These are phyloP conservation scores for Mycena epipterygia DNA, from an alignment of 768 basidiomycete species.

Conservation along the genomic window DNA sequence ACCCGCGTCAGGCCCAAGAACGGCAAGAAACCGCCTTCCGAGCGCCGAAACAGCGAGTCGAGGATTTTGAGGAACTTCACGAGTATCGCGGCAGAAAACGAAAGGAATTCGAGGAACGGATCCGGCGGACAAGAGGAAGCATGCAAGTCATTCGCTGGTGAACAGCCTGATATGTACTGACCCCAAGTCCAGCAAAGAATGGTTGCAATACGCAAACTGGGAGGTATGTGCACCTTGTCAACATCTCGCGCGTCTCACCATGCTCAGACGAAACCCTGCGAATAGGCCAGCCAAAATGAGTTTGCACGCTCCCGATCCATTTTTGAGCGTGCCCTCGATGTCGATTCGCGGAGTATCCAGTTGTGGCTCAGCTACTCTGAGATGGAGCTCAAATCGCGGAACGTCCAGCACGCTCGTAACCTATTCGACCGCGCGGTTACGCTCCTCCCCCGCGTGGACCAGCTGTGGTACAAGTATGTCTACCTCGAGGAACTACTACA, in stretches of 20 bases:
- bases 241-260: conserved; percentile 1
- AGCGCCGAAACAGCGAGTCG: conserved; percentile 94
- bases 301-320: conserved; percentile 95
- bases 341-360: conserved; percentile 90
- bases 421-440: conserved; percentile 98
- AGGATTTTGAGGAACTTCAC: conserved; percentile 92
- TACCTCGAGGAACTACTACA: conserved; percentile 97
- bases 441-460: conserved; percentile 94
- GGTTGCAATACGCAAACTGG: conserved; percentile 90
- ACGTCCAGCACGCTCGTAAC: conserved; percentile 97
- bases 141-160: conserved; percentile 58
- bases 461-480: conserved; percentile 99
- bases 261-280: conserved; percentile 5
- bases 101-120: conserved; percentile 94
- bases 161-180: conserved; percentile 8
- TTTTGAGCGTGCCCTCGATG: conserved; percentile 96
- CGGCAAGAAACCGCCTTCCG: conserved; percentile 93
- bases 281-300: conserved; percentile 93
- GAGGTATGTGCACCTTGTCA: conserved; percentile 61
- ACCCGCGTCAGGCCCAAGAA: conserved; percentile 85
- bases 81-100: conserved; percentile 94
- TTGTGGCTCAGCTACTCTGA: conserved; percentile 97
- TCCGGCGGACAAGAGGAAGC: conserved; percentile 82
- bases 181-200: conserved; percentile 74
- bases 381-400: conserved; percentile 98